phyloP scores from a whole-genome alignment of 2,329 filamentous ascomycete species.

The Monosporascus cannonballus region DNA sequence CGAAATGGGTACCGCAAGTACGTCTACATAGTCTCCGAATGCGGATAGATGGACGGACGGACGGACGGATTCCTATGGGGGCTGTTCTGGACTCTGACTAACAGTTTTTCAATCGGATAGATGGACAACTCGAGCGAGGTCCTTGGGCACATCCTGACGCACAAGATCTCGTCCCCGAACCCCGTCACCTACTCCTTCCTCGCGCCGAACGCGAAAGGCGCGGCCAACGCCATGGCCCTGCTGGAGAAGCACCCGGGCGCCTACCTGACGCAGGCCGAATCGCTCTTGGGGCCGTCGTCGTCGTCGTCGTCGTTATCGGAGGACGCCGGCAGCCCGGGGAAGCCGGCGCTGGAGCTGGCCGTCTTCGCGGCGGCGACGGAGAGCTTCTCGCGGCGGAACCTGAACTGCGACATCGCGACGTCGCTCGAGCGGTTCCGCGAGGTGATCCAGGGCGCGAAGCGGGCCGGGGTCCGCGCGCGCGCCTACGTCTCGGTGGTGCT shows the following conservation, averaged over 20 bases:
- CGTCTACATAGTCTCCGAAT: conserved; percentile 7
- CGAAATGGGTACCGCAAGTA: conserved; percentile 63
- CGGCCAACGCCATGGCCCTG: conserved; percentile 55
- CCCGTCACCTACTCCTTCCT: conserved; percentile 74
- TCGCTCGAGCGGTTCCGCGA: conserved; percentile 65
- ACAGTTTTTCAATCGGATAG: conserved; percentile 30
- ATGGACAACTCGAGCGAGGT: conserved; percentile 77
- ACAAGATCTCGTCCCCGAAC: conserved; percentile 44
- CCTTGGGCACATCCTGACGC: conserved; percentile 59
- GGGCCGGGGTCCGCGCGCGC: conserved; percentile 59
- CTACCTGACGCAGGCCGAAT: conserved; percentile 45
- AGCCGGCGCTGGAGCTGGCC: conserved; percentile 60
- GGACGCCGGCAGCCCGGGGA: conserved; percentile 29
- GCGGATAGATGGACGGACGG: too few relatives aligned
- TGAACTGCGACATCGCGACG: conserved; percentile 72
- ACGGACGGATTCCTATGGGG: neutral
- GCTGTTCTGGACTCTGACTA: neutral
- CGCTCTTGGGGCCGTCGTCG: conserved; percentile 19
- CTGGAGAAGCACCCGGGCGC: conserved; percentile 44
- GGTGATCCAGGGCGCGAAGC: conserved; percentile 64
- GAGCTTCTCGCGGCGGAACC: conserved; percentile 72
- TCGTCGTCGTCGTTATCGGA: too few relatives aligned
- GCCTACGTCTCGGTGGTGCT: conserved; percentile 78
- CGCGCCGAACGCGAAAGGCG: conserved; percentile 68
- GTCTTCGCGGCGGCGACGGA: conserved; percentile 82